phyloP scores from a whole-genome alignment of 2,329 filamentous ascomycete species.

The Epichloe uncinata region DNA sequence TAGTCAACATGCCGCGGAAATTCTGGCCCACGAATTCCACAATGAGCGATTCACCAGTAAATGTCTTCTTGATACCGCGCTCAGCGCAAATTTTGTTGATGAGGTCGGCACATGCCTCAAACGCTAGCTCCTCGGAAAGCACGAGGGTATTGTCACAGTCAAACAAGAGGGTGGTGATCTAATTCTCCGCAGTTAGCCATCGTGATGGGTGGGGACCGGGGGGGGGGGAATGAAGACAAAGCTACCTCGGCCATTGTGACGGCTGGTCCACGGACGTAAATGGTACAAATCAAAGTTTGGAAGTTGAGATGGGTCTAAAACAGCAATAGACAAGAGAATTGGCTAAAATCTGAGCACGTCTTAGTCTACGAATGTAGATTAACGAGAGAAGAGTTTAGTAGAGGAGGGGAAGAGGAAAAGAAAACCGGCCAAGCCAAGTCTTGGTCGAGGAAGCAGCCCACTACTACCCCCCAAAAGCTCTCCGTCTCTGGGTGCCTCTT shows the following conservation, averaged over 20 bases:
- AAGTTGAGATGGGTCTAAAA: too few relatives aligned
- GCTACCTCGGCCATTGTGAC: conserved; percentile 5
- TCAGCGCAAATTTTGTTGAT: conserved; percentile 72
- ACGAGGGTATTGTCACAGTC: conserved; percentile 88
- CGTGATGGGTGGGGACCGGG: background rate
- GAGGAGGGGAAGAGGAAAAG: too few relatives aligned
- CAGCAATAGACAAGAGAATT: too few relatives aligned
- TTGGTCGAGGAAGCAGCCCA: too few relatives aligned
- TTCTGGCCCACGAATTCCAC: conserved; percentile 85
- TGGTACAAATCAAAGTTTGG: too few relatives aligned
- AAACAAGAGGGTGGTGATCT: conserved; percentile 59
- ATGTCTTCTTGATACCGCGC: conserved; percentile 49
- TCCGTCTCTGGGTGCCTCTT: too few relatives aligned
- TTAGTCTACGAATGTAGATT: too few relatives aligned
- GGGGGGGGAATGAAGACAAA: background rate
- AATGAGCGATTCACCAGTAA: conserved; percentile 69
- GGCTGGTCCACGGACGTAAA: background rate
- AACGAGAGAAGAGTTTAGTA: too few relatives aligned
- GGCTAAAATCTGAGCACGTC: too few relatives aligned
- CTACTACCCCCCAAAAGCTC: too few relatives aligned
- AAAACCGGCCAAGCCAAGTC: too few relatives aligned
- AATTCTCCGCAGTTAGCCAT: background rate
- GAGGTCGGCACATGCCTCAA: conserved; percentile 80
- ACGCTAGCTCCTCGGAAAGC: conserved; percentile 79
- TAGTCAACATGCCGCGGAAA: conserved; percentile 81